Base-by-base conservation (phyloP, 768 basidiomycete genomes). In the Suillus subaureus region DNA sequence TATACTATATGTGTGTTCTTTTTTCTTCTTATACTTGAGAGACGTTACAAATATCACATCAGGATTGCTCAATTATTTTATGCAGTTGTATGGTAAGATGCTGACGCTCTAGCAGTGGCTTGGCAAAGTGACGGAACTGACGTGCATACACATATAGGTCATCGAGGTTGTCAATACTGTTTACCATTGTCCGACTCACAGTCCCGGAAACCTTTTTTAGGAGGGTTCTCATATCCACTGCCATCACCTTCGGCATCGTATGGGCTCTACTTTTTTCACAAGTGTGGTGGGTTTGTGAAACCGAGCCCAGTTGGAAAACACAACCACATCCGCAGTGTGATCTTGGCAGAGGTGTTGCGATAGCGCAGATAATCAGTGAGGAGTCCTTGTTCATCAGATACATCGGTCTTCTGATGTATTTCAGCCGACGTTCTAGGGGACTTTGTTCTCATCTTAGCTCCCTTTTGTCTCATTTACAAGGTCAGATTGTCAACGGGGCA, bases 401-500 rank as follows among this genome's bases (percentile, higher is more conserved):
- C 9, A 31, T 9, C 23, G 4, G 23, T 28, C 4, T 52, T 31
- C 51, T 52, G 9, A 52, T 18, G 64, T 40, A 7, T 63, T 66
- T 31, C 63, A 87, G 85, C 85, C 61, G 85, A 87, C 66, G 70
- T 81, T 13, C 5, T 84, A 21, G 79, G 84, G 0, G 86, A 86
- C 67, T 23, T 75, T n/a, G 72, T 84, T 26, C 79, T 87, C 54
- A 78, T 87, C 39, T 54, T 75, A 5, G 74, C 83, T 2, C 87
- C 87, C 0, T 64, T 85, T 1, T 75, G 79, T 23, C 73, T 87
- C 3, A 79, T 88, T 43, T 73, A 77, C 66, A 74, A 77, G 26
- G 76, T 87, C 31, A 76, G 74, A 26, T 70, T 85, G 2, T 80
- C 83, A 4, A 71, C 75, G 1, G 79, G 79, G 39, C 70, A 75